phyloP scores from a whole-genome alignment of 139 green algal species.

The Asterochloris erici region DNA sequence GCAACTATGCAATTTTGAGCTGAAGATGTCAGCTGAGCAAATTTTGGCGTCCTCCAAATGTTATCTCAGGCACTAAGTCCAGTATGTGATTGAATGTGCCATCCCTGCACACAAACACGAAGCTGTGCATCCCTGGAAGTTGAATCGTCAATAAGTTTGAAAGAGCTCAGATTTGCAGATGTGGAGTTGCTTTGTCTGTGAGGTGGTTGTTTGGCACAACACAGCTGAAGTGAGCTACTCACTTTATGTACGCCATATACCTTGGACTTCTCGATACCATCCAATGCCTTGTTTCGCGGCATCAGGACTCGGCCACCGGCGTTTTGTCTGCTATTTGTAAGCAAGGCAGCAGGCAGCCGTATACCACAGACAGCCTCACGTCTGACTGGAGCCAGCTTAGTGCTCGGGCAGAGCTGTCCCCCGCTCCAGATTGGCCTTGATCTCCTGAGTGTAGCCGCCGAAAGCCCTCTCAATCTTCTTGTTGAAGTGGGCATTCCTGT shows the following conservation, averaged over 20 bases:
- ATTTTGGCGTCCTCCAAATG: no score
- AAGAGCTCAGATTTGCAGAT: no score
- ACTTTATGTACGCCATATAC: slow-evolving; percentile 16
- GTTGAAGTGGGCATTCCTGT: slow-evolving; percentile 96
- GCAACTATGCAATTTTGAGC: no score
- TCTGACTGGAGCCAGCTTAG: slow-evolving; percentile 20
- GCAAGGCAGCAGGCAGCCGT: not conserved
- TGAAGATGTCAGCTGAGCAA: no score
- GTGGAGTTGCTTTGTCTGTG: no score
- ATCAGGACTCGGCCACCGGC: slow-evolving; percentile 20
- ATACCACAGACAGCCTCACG: not conserved
- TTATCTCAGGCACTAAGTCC: no score
- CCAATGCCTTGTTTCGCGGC: slow-evolving; percentile 16
- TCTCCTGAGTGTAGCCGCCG: slow-evolving; percentile 59
- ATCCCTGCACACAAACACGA: no score
- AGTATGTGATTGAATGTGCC: no score
- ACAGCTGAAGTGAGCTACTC: not conserved
- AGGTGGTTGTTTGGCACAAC: no score
- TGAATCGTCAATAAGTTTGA: no score
- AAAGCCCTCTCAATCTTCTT: slow-evolving; percentile 93
- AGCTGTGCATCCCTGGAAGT: no score
- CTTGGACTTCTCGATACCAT: slow-evolving; percentile 20
- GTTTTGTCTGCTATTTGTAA: not conserved
- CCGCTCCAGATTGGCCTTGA: slow-evolving; percentile 90
- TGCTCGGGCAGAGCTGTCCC: slow-evolving; percentile 94